Conservation (phyloP, 2,329 filamentous ascomycete species). For the Diaporthe helianthi region DNA sequence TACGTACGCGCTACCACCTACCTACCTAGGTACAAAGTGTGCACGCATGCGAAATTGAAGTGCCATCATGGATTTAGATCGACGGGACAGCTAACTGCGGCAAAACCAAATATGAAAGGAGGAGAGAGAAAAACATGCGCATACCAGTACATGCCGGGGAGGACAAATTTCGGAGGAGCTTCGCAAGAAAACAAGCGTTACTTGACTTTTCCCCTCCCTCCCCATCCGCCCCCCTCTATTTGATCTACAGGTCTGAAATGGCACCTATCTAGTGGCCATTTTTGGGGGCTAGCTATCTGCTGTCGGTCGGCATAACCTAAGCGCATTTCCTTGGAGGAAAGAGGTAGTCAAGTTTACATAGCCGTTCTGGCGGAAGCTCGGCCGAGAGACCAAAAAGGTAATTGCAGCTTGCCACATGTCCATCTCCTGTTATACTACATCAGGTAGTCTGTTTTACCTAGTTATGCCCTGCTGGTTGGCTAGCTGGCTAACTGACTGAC, state of each 20-base stretch:
- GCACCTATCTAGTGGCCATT: neutral
- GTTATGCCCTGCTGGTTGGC: neutral
- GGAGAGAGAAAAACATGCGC: neutral
- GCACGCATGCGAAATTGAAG: too few relatives aligned
- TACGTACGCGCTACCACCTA: constrained; percentile 6
- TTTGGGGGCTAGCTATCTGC: neutral
- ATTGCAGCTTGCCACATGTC: neutral
- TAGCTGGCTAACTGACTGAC: too few relatives aligned
- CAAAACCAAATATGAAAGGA: neutral
- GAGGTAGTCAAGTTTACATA: neutral
- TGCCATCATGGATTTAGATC: too few relatives aligned
- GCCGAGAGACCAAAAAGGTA: neutral
- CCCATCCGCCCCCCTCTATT: too few relatives aligned
- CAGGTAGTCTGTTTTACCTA: constrained; percentile 6
- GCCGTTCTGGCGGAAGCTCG: neutral
- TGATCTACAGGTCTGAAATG: neutral
- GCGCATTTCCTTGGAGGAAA: neutral
- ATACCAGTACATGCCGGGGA: neutral
- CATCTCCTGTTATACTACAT: constrained; percentile 10
- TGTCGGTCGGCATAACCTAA: constrained; percentile 17
- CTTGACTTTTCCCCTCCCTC: neutral
- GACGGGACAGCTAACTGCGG: neutral
- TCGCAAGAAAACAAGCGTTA: neutral
- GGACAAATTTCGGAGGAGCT: constrained; percentile 20
- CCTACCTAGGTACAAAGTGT: too few relatives aligned